Percentiles rank a stretch among this genome's conserved stretches.
These are phyloP conservation scores for Scedosporium boydii DNA, from an alignment of 2,329 filamentous ascomycete species.

Conservation along the genomic window DNA sequence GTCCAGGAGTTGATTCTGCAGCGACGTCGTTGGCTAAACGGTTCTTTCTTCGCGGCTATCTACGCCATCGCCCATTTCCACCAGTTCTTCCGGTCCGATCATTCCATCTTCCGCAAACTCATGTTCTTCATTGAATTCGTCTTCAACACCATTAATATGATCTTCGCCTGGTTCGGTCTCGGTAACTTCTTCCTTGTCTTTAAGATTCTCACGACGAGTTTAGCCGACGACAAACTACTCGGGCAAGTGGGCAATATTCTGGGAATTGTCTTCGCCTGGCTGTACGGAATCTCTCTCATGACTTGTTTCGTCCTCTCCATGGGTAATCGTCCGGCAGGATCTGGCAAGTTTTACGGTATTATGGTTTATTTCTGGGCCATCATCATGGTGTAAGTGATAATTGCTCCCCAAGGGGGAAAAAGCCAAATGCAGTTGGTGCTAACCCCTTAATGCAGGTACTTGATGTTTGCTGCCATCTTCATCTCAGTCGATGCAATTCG, in stretches of 20 bases:
- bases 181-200: constrained; percentile 99
- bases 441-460: constrained; percentile 45
- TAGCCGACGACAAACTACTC: constrained; percentile 60
- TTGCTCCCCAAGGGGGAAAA: constrained; percentile 9
- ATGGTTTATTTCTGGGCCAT: constrained; percentile 98
- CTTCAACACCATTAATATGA: constrained; percentile 93
- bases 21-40: constrained; percentile 93
- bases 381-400: constrained; percentile 68
- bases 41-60: constrained; percentile 94
- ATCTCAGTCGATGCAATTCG: constrained; percentile 85
- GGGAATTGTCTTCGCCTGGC: constrained; percentile 88
- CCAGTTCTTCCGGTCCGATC: constrained; percentile 88
- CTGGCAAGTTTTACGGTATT: constrained; percentile 84
- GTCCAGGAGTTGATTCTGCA: constrained; percentile 94
- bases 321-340: constrained; percentile 90
- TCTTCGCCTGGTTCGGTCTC: constrained; percentile 98
- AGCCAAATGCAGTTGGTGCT: neutral
- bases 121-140: constrained; percentile 88
- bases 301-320: constrained; percentile 92
- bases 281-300: constrained; percentile 84
- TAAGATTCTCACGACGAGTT: constrained; percentile 84
- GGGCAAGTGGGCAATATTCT: constrained; percentile 71
- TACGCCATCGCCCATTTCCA: constrained; percentile 94
- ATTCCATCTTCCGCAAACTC: constrained; percentile 77
- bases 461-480: constrained; percentile 90